A percentile compares a stretch with the other conserved stretches of the same genome.
Evolutionary conservation across 805 yeast species (phyloP).

Genomic region (Starmerella potacharoeniae): DNA sequence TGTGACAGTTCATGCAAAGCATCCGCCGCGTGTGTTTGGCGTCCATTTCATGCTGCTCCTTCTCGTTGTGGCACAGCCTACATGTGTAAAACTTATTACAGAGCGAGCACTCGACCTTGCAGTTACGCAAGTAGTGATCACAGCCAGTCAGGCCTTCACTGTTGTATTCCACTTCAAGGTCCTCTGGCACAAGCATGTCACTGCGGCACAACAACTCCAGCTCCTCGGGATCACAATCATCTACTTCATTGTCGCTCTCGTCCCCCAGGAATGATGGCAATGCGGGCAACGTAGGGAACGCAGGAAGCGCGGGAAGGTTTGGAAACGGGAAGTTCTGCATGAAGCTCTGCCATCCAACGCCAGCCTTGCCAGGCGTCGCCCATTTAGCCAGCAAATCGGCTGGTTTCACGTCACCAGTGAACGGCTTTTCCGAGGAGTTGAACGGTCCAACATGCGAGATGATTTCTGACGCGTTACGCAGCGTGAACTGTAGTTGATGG

Average conservation of each 20-base stretch:
- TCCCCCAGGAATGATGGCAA: conserved; percentile 11
- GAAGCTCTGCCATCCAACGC: conserved; percentile 11
- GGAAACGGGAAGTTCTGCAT: conserved; percentile 12
- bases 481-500: conserved; percentile 17
- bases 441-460: neutral
- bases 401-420: conserved; percentile 1
- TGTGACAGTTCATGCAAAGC: conserved; percentile 68
- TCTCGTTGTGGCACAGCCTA: conserved; percentile 71
- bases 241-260: conserved; percentile 5
- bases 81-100: conserved; percentile 72
- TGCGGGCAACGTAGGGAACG: neutral
- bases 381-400: conserved; percentile 17
- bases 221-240: conserved; percentile 5
- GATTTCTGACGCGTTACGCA: conserved; percentile 17
- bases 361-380: conserved; percentile 5
- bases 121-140: conserved; percentile 67
- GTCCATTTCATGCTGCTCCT: conserved; percentile 45
- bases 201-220: conserved; percentile 29
- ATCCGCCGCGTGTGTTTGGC: conserved; percentile 54
- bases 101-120: conserved; percentile 69
- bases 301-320: neutral
- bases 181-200: conserved; percentile 33
- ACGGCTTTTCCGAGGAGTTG: neutral
- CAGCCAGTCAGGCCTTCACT: conserved; percentile 53
- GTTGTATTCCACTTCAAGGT: conserved; percentile 26